Evolutionary conservation across 1,284 basidiomycete genomes (phyloP).

Genomic region (Leccinum angustisporum): DNA sequence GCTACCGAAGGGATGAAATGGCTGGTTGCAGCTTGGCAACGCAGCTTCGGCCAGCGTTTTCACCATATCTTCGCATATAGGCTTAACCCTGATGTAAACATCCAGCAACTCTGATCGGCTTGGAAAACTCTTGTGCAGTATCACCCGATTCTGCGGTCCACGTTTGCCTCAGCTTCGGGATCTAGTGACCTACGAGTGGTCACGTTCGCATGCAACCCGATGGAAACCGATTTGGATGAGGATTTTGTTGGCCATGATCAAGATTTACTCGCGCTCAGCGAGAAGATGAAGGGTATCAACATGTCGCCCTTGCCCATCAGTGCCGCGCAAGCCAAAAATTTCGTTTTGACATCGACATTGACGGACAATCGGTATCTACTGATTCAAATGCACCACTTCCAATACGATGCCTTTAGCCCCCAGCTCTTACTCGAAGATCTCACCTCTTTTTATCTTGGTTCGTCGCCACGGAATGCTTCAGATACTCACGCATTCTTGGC

Average conservation of each 20-base stretch:
- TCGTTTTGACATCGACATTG: conserved; percentile 32
- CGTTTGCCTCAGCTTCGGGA: conserved; percentile 37
- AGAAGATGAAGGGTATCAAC: conserved; percentile 37
- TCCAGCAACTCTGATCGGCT: conserved; percentile 32
- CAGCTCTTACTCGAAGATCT: conserved; percentile 45
- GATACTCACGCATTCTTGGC: conserved; percentile 38
- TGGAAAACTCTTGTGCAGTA: conserved; percentile 40
- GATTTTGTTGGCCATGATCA: conserved; percentile 23
- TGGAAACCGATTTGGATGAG: conserved; percentile 14
- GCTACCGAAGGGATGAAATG: conserved; percentile 29
- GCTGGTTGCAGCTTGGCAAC: conserved; percentile 47
- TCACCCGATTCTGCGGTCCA: conserved; percentile 46
- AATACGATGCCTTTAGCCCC: conserved; percentile 53
- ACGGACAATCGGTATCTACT: conserved; percentile 36
- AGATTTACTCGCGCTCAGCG: conserved; percentile 25
- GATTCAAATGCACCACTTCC: conserved; percentile 49
- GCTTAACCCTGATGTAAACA: conserved; percentile 35
- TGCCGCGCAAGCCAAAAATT: conserved; percentile 36
- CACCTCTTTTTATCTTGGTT: conserved; percentile 35
- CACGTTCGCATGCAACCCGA: conserved; percentile 34
- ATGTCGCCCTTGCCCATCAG: conserved; percentile 37
- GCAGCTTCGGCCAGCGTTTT: conserved; percentile 41
- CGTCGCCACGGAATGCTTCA: conserved; percentile 27
- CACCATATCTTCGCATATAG: conserved; percentile 47
- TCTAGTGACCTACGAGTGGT: conserved; percentile 37